Base-by-base conservation (phyloP, 371 early-diverging fungal genomes). In the Mortierella sp. region DNA sequence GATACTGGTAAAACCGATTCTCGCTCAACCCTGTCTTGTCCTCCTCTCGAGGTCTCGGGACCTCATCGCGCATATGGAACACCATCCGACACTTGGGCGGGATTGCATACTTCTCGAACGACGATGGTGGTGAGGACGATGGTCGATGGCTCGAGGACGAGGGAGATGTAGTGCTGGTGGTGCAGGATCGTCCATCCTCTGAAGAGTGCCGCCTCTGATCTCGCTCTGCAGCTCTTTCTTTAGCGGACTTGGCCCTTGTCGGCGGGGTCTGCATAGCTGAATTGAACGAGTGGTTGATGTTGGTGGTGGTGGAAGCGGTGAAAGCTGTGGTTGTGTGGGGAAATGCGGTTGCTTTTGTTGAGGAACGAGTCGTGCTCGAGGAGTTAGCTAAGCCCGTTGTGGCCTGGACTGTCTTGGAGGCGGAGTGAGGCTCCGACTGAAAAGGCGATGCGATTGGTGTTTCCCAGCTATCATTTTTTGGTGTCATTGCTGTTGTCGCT, bases 41-140 rank as follows among this genome's bases (percentile, higher is more conserved):
- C 34, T 71, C 75, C 40, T 71, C 78, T 34, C 46, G 34, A 21
- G 31, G 40, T 51, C 55, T 75, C 9, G 79, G 71, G 34, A 83
- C 80, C 61, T 83, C 83, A 19, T 83, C 80, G 4, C 79, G 76
- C 83, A 83, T 83, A 75, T 82, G 79, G 59, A 82, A 82, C 44
- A 82, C 83, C 83, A 76, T 82, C 28, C 73, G 64, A 59, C 83
- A 82, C 40, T 79, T 82, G 2, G 83, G n/a, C 13, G 83, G 83
- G 72, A 82, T 79, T 34, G 69, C 46, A n/a, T 72, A 73, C 14
- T 71, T 77, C 28, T 76, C 40, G 2, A 50, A 54, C 2, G 67
- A 3, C 10, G 69, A 26, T 57, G 50, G 13, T n/a, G 55, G 51
- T 73, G 72, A 26, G 48, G 71, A 43, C 72, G 69, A 14, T 64